Conservation (phyloP, 495 filamentous ascomycete species). For the Aspergillus baeticus region DNA sequence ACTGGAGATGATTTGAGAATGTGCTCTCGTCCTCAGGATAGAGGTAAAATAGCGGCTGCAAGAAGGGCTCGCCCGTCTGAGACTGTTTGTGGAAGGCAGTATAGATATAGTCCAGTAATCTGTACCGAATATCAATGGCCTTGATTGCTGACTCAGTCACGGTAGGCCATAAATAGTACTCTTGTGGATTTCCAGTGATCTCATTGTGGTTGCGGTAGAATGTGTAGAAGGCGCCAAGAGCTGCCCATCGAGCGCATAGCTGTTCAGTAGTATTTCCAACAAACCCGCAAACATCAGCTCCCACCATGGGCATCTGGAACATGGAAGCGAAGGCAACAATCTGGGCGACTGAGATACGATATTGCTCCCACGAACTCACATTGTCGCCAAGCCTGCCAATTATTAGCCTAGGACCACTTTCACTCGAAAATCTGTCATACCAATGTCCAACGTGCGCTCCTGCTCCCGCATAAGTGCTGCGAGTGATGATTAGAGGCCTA, state of each 20-base stretch:
- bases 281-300: conserved; percentile 81
- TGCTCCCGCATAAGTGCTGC: conserved; percentile 80
- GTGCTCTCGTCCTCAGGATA: conserved; percentile 68
- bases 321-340: conserved; percentile 74
- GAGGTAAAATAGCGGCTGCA: conserved; percentile 68
- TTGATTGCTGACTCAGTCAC: conserved; percentile 67
- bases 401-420: background rate
- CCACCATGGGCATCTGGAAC: conserved; percentile 86
- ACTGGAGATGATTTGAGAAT: conserved; percentile 62
- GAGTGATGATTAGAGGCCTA: conserved; percentile 78
- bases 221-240: conserved; percentile 74
- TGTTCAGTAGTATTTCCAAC: conserved; percentile 68
- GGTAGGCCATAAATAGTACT: conserved; percentile 72
- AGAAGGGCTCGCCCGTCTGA: conserved; percentile 64
- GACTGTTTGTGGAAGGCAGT: conserved; percentile 67
- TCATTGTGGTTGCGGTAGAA: conserved; percentile 84
- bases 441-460: conserved; percentile 79
- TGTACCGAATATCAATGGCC: conserved; percentile 74
- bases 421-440: conserved; percentile 29
- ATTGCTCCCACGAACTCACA: conserved; percentile 67
- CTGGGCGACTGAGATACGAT: conserved; percentile 64
- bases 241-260: conserved; percentile 82
- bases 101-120: conserved; percentile 80
- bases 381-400: conserved; percentile 71
- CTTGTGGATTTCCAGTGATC: conserved; percentile 55